Conservation (phyloP, 2,329 filamentous ascomycete genomes). For the Neurospora sp. region DNA sequence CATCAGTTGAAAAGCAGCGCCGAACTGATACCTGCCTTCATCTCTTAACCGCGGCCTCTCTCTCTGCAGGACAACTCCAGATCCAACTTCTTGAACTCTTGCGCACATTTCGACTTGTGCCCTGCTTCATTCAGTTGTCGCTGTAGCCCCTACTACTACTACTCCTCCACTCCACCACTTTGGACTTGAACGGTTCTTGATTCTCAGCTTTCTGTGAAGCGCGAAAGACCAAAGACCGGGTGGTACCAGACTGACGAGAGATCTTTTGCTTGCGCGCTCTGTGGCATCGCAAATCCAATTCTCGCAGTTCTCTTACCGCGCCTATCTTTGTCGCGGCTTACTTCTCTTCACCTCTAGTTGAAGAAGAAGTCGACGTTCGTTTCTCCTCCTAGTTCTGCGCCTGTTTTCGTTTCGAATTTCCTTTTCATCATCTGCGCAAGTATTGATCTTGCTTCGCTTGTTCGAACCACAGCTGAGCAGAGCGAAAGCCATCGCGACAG, state of each 20-base stretch:
- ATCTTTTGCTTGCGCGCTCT: neutral
- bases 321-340: neutral
- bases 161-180: neutral
- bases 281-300: neutral
- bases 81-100: neutral
- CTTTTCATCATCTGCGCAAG: slow-evolving; percentile 1
- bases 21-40: neutral
- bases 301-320: neutral
- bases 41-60: neutral
- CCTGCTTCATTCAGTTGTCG: slow-evolving; percentile 1
- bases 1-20: neutral
- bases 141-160: neutral
- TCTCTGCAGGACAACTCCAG: neutral
- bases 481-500: neutral
- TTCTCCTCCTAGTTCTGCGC: neutral
- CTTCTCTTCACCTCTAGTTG: neutral
- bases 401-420: slow-evolving; percentile 2
- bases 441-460: slow-evolving; percentile 3
- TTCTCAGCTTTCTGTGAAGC: neutral
- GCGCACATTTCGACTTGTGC: slow-evolving; percentile 3
- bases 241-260: neutral
- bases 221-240: neutral
- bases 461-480: neutral
- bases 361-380: neutral
- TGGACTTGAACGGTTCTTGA: neutral